Evolutionary conservation across 257 asterid species (phyloP).

Genomic region (Solanum habrochaites): DNA sequence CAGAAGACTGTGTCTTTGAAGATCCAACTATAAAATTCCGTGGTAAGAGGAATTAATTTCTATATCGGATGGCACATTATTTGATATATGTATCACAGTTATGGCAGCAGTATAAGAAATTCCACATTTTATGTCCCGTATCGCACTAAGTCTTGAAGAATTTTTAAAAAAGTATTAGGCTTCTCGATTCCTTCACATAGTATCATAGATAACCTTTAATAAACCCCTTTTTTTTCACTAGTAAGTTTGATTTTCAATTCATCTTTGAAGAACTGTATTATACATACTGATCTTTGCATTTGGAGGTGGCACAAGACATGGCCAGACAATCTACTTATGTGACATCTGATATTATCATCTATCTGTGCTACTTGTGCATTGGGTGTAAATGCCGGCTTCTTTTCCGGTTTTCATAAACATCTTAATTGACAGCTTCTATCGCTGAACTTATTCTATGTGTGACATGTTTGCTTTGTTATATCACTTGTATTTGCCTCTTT

Average conservation of each 20-base stretch:
- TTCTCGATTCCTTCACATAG: neutral
- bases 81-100: neutral
- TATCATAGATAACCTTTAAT: neutral
- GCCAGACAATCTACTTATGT: neutral
- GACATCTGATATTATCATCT: neutral
- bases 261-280: neutral
- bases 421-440: neutral
- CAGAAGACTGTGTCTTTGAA: conserved; percentile 70
- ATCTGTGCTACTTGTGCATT: neutral
- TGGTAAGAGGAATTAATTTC: conserved; percentile 25
- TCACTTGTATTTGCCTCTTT: neutral
- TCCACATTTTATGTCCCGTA: neutral
- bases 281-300: neutral
- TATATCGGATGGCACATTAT: neutral
- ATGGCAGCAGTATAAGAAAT: neutral
- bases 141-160: neutral
- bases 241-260: neutral
- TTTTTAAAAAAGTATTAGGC: neutral
- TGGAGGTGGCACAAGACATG: neutral
- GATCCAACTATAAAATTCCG: conserved; percentile 80
- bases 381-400: neutral
- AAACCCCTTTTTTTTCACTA: neutral
- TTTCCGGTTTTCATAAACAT: neutral
- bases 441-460: neutral
- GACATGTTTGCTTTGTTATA: neutral